These are phyloP conservation scores for Pseudocercospora musae DNA, from an alignment of 2,329 filamentous ascomycete species.

Conservation along the genomic window DNA sequence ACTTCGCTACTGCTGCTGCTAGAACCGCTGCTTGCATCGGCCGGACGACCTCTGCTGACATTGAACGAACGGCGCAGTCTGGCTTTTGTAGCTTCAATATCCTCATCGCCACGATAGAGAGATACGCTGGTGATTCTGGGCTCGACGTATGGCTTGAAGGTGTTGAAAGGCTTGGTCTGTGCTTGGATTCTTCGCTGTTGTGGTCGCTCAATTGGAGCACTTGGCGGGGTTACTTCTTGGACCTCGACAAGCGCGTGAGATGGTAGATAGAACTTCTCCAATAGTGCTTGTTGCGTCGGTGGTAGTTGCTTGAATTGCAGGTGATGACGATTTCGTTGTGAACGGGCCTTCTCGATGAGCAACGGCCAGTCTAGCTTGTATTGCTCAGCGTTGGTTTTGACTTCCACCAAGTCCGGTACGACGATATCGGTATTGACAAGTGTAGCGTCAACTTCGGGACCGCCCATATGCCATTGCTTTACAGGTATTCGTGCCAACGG, in stretches of 20 bases:
- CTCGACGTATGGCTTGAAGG: background rate
- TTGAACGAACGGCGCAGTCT: background rate
- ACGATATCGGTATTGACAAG: background rate
- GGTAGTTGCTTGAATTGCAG: background rate
- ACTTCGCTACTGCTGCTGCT: slow-evolving; percentile 5
- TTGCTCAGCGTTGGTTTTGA: background rate
- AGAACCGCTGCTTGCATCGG: background rate
- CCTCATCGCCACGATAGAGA: background rate
- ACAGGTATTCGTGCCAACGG: background rate
- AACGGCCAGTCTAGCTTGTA: background rate
- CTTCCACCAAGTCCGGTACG: background rate
- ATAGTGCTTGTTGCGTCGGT: background rate
- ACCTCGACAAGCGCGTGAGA: background rate
- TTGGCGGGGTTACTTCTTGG: background rate
- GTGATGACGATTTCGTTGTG: background rate
- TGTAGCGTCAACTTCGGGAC: background rate
- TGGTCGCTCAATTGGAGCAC: background rate
- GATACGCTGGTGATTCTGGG: background rate
- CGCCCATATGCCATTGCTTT: background rate
- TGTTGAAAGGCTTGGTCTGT: background rate
- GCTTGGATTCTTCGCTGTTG: background rate
- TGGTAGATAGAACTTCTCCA: background rate
- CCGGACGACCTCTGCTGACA: background rate
- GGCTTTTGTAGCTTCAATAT: background rate
- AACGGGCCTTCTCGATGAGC: background rate